Evolutionary conservation across 164 flowering plant species (phyloP).

Genomic region (Piper betle): DNA sequence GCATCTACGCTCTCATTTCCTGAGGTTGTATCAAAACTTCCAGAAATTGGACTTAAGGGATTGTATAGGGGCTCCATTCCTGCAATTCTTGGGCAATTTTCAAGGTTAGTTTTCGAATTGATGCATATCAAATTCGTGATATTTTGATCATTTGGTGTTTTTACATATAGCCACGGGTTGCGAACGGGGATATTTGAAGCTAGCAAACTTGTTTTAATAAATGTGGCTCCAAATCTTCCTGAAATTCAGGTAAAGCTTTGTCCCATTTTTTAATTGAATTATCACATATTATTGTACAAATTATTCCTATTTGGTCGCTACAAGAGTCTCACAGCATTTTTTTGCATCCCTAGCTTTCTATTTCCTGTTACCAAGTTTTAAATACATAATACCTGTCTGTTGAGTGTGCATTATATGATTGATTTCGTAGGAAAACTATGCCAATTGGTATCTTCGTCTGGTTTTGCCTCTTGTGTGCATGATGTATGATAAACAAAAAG

Average conservation of each 20-base stretch:
- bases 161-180: constrained; percentile 74
- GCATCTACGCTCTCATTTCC: constrained; percentile 90
- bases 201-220: constrained; percentile 63
- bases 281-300: neutral
- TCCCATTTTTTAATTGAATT: neutral
- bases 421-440: too few species aligned
- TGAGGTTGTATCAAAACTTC: constrained; percentile 68
- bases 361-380: too few species aligned
- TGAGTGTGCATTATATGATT: too few species aligned
- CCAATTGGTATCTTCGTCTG: too few species aligned
- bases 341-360: too few species aligned
- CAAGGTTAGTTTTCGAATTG: constrained; percentile 40
- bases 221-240: constrained; percentile 76
- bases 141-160: constrained; percentile 4
- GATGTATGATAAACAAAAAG: too few species aligned
- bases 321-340: neutral
- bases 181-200: constrained; percentile 98
- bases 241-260: constrained; percentile 64
- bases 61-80: constrained; percentile 88
- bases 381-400: too few species aligned
- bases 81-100: constrained; percentile 90
- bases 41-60: constrained; percentile 72
- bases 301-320: neutral
- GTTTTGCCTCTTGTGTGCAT: too few species aligned
- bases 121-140: neutral